Conservation (phyloP, 2,329 filamentous ascomycete genomes). For the Cladosporium colombiae region DNA sequence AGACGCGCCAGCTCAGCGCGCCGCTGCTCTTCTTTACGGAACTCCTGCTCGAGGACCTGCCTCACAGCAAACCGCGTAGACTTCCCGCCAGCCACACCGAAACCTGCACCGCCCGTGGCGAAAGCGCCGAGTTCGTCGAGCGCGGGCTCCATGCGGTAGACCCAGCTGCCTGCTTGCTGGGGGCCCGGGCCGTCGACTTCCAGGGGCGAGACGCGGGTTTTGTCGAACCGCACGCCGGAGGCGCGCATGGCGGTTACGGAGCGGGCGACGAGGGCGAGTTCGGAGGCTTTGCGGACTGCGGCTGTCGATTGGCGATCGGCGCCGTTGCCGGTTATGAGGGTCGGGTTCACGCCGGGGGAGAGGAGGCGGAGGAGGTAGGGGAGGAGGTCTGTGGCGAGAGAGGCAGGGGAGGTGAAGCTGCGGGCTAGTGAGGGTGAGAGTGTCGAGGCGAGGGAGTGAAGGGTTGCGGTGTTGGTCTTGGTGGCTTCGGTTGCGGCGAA, state of each 20-base stretch:
- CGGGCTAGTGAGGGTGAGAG: conserved; percentile 72
- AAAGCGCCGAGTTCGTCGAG: conserved; percentile 79
- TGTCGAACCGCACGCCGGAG: conserved; percentile 75
- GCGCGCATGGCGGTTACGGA: conserved; percentile 83
- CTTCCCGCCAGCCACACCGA: conserved; percentile 56
- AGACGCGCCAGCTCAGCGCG: conserved; percentile 68
- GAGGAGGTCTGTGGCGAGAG: conserved; percentile 77
- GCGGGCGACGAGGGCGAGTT: conserved; percentile 76
- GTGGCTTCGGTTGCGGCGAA: conserved; percentile 78
- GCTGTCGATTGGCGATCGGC: conserved; percentile 59
- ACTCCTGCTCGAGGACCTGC: conserved; percentile 90
- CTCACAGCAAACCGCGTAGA: conserved; percentile 90
- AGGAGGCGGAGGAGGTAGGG: conserved; percentile 84
- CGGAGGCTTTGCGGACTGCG: conserved; percentile 82
- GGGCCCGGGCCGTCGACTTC: conserved; percentile 26
- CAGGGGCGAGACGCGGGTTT: conserved; percentile 61
- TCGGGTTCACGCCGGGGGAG: conserved; percentile 86
- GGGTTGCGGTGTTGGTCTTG: conserved; percentile 73
- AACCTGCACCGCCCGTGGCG: conserved; percentile 61
- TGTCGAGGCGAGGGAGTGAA: conserved; percentile 71
- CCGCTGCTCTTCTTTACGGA: conserved; percentile 68
- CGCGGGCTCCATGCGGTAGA: conserved; percentile 91
- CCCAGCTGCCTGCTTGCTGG: conserved; percentile 59
- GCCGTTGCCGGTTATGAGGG: conserved; percentile 66
- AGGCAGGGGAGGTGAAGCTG: conserved; percentile 75